Evolutionary conservation across 495 filamentous ascomycete genomes (phyloP).

Genomic region (Aspergillus kassunensis): DNA sequence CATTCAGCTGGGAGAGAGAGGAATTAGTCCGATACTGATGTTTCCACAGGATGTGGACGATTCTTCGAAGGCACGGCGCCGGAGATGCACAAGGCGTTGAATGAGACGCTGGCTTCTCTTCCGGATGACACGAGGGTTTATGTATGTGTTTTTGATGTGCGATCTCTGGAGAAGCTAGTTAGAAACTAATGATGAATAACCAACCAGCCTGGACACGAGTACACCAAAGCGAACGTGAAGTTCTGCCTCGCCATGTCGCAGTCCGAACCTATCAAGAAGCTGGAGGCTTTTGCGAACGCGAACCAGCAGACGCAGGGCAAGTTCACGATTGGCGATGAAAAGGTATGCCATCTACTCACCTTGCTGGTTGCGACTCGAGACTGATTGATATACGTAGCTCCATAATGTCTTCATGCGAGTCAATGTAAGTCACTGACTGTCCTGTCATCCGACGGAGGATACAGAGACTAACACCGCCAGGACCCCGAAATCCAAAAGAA

Average conservation of each 20-base stretch:
- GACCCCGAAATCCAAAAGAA: conserved; percentile 81
- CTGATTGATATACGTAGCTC: conserved; percentile 47
- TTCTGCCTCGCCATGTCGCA: conserved; percentile 74
- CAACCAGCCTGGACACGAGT: conserved; percentile 84
- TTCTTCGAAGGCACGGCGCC: conserved; percentile 92
- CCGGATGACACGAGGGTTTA: conserved; percentile 94
- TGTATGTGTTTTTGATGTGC: conserved; percentile 45
- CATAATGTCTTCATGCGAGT: conserved; percentile 98
- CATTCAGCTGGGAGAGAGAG: background rate
- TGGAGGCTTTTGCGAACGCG: conserved; percentile 69
- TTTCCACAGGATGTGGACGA: conserved; percentile 74
- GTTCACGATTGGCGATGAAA: conserved; percentile 97
- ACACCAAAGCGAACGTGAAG: conserved; percentile 90
- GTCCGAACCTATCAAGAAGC: conserved; percentile 68
- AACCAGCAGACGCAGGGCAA: conserved; percentile 90
- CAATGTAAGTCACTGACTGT: conserved; percentile 52
- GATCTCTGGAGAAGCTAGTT: background rate
- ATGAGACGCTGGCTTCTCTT: conserved; percentile 72
- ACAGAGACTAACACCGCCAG: conserved; percentile 35
- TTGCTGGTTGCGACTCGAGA: background rate
- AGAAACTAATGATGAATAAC: background rate
- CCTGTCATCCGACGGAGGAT: background rate
- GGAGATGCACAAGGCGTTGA: conserved; percentile 91
- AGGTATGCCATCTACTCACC: conserved; percentile 50
- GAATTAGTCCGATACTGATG: too few relatives aligned